Base-by-base conservation (phyloP, 2,329 filamentous ascomycete species). In the Xylariaceae sp. region DNA sequence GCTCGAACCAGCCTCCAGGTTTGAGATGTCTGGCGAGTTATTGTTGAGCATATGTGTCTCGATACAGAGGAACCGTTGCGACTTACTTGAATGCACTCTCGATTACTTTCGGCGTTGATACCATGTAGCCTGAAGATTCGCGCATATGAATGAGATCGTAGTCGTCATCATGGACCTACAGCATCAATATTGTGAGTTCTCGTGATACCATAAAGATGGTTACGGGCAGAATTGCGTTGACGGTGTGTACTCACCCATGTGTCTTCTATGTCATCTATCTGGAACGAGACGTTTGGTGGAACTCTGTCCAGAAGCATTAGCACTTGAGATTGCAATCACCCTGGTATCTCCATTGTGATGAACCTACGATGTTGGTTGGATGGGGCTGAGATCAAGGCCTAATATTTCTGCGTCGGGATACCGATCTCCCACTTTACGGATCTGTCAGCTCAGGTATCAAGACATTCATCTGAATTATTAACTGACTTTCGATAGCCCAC, bases 1-100 rank as follows among this genome's bases (percentile, higher is more conserved):
- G 47, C 41, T 66, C 63, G 33, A 65, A 52, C 62, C 62, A 65
- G 42, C 64, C 63, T 45, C 63, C 61, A 11, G 63, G 63, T 41
- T 58, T 58, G 14, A 66, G 54, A 44, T 59, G 57, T 30, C 56
- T 58, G 36, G 11, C 18, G 22, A 42, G 15, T 32, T 18, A 18
- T 38, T 58, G 39, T 52, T 49, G 44, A 50, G 39, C 3, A 19
- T 9, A 38, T 49, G 43, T 40, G n/a, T 40, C 27, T 42, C 30
- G 31, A 19, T 27, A 11, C 33, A 6, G 19, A 42, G 36, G 11
- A 4, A 36, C 30, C n/a, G 6, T 45, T 32, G 15, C 30, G 11
- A 55, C 58, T 57, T 45, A 60, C 58, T 44, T 43, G 47, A 57
- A 51, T 15, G 46, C 45, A n/a, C 47, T 58, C 19, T 58, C 52